Evolutionary conservation across 345 rosid genomes (phyloP).

Genomic region (Aquilaria malaccensis): DNA sequence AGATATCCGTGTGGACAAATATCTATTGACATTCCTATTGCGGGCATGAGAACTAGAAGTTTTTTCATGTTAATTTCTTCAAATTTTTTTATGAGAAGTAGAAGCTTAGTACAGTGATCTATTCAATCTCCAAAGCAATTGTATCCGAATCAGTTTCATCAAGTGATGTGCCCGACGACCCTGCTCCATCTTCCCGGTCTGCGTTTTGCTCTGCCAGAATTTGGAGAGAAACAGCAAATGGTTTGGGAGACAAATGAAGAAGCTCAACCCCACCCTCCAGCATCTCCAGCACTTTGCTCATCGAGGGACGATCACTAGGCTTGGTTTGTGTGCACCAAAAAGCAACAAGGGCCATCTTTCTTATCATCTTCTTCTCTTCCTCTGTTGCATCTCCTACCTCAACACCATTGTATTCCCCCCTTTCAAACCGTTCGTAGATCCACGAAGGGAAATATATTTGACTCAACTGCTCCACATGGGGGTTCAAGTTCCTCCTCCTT

Average conservation of each 20-base stretch:
- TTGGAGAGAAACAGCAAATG: background rate
- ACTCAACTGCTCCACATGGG: background rate
- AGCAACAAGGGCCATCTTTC: background rate
- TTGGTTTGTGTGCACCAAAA: background rate
- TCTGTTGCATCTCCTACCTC: background rate
- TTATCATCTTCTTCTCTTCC: background rate
- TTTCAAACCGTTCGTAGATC: conserved; percentile 3
- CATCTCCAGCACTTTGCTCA: conserved; percentile 1
- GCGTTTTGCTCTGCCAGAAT: background rate
- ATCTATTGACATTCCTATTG: no score
- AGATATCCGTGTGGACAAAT: no score
- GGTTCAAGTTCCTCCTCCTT: conserved; percentile 1
- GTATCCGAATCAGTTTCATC: no score
- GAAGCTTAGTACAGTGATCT: no score
- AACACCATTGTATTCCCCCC: background rate
- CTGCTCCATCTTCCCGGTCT: no score
- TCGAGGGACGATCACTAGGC: background rate
- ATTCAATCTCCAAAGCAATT: no score
- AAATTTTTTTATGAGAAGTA: no score
- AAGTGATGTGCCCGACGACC: no score
- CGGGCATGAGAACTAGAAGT: no score
- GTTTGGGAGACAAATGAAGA: background rate
- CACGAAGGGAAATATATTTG: conserved; percentile 12
- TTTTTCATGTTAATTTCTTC: no score
- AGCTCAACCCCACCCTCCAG: background rate